Percentiles rank a stretch among this genome's conserved stretches.
phyloP scores from a whole-genome alignment of 176 grass and related monocot genomes.

The Oryza rufipogon region DNA sequence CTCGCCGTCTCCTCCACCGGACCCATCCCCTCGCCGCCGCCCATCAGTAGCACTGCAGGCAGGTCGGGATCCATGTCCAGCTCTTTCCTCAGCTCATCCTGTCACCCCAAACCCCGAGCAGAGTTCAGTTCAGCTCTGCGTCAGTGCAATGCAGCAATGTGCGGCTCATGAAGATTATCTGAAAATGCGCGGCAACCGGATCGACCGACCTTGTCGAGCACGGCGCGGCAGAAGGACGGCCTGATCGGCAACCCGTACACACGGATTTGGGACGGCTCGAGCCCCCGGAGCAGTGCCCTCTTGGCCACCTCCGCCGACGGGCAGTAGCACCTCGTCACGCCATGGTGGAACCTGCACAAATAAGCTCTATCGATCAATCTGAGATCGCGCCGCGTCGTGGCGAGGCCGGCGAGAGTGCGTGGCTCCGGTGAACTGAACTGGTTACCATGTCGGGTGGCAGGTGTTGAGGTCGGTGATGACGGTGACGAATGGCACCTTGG shows the following conservation, averaged over 20 bases:
- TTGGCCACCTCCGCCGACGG: slow-evolving; percentile 75
- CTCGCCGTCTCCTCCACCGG: slow-evolving; percentile 71
- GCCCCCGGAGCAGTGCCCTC: slow-evolving; percentile 60
- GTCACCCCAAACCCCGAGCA: slow-evolving; percentile 3
- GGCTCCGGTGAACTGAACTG: background rate
- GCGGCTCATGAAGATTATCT: background rate
- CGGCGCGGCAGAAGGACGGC: slow-evolving; percentile 82
- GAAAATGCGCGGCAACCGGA: background rate
- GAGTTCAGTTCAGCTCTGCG: background rate
- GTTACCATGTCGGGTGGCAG: slow-evolving; percentile 91
- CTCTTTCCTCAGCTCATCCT: slow-evolving; percentile 71
- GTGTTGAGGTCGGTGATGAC: slow-evolving; percentile 87
- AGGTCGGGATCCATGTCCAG: slow-evolving; percentile 64
- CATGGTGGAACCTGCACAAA: slow-evolving; percentile 69
- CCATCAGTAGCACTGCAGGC: slow-evolving; percentile 80
- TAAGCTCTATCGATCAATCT: background rate
- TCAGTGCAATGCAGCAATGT: background rate
- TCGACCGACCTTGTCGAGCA: slow-evolving; percentile 64
- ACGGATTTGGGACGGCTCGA: slow-evolving; percentile 68
- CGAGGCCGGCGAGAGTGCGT: no score
- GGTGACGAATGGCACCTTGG: slow-evolving; percentile 73
- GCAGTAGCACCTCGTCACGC: slow-evolving; percentile 86
- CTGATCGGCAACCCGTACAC: slow-evolving; percentile 78
- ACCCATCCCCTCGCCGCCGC: slow-evolving; percentile 87
- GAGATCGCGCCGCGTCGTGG: background rate